These are phyloP conservation scores for Populus hybrid DNA, from an alignment of 441 rosid genomes.

Conservation along the genomic window DNA sequence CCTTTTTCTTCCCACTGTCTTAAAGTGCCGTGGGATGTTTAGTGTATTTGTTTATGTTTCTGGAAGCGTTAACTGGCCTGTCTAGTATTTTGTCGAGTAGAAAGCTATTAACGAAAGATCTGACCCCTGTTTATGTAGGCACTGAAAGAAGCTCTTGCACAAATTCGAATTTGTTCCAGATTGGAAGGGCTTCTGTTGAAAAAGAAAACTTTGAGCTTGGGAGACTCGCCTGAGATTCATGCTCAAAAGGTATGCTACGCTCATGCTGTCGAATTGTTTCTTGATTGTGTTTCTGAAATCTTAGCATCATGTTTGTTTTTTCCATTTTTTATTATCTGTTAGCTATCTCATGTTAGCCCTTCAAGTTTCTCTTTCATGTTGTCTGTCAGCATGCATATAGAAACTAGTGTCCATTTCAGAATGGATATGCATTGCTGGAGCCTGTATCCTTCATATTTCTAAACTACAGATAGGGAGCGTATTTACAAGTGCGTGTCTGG, in stretches of 20 bases:
- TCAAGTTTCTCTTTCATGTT: constrained; percentile 11
- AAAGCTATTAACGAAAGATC: constrained; percentile 10
- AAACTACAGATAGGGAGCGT: not conserved
- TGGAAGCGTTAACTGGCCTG: not conserved
- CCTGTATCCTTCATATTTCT: not conserved
- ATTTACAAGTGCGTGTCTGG: not conserved
- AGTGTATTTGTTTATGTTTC: constrained; percentile 1
- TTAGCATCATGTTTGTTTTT: constrained; percentile 9
- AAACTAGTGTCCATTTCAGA: constrained; percentile 3
- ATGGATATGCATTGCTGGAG: not conserved
- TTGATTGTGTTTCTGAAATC: constrained; percentile 6
- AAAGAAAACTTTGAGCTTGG: constrained; percentile 64
- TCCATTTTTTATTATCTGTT: constrained; percentile 19
- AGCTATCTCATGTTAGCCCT: not conserved
- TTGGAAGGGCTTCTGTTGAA: constrained; percentile 70
- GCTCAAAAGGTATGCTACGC: constrained; percentile 70
- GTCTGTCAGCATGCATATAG: constrained; percentile 8
- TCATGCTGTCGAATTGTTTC: constrained; percentile 13
- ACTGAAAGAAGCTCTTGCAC: constrained; percentile 72
- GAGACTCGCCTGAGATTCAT: constrained; percentile 89
- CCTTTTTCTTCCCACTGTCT: not conserved
- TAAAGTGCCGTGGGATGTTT: not conserved
- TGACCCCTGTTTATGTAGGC: constrained; percentile 45
- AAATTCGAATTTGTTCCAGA: constrained; percentile 73
- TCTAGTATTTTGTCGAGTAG: not conserved